Evolutionary conservation across 1,139 yeast species (phyloP).

Genomic region (Yamadazyma aaseri): DNA sequence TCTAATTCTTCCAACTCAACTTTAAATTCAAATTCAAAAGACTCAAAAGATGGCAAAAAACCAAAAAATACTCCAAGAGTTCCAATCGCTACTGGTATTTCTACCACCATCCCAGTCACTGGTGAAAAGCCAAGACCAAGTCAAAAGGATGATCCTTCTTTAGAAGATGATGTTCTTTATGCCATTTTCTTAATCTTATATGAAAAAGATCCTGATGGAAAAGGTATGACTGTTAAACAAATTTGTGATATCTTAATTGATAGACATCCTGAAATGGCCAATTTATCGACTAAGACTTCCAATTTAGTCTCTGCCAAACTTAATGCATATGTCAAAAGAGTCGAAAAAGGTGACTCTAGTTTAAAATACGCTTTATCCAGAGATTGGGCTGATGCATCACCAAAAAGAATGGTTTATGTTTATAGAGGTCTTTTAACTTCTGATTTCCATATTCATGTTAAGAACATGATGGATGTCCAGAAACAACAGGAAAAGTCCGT

Average conservation of each 20-base stretch:
- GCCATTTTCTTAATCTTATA: conserved; percentile 71
- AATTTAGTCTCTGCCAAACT: conserved; percentile 77
- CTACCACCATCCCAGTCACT: conserved; percentile 76
- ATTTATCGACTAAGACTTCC: conserved; percentile 74
- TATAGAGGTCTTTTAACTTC: conserved; percentile 73
- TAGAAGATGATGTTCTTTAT: conserved; percentile 73
- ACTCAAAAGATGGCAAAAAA: conserved; percentile 23
- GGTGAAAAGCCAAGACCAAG: conserved; percentile 77
- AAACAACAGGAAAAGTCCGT: conserved; percentile 19
- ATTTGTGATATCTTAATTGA: conserved; percentile 72
- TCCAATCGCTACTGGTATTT: conserved; percentile 68
- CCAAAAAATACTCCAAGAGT: conserved; percentile 40
- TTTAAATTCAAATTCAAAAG: conserved; percentile 3
- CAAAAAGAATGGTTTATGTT: conserved; percentile 84
- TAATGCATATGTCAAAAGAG: conserved; percentile 80
- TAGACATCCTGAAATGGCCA: conserved; percentile 80
- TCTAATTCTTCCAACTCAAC: conserved; percentile 6
- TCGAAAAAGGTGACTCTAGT: conserved; percentile 74
- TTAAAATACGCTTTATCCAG: conserved; percentile 72
- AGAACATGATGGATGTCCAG: conserved; percentile 47
- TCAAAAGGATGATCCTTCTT: conserved; percentile 55
- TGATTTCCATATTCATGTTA: conserved; percentile 70
- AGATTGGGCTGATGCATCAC: conserved; percentile 88
- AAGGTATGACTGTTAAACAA: conserved; percentile 84
- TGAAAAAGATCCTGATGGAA: conserved; percentile 64